phyloP scores from a whole-genome alignment of 106 monocot species.

The Posidonia australis region DNA sequence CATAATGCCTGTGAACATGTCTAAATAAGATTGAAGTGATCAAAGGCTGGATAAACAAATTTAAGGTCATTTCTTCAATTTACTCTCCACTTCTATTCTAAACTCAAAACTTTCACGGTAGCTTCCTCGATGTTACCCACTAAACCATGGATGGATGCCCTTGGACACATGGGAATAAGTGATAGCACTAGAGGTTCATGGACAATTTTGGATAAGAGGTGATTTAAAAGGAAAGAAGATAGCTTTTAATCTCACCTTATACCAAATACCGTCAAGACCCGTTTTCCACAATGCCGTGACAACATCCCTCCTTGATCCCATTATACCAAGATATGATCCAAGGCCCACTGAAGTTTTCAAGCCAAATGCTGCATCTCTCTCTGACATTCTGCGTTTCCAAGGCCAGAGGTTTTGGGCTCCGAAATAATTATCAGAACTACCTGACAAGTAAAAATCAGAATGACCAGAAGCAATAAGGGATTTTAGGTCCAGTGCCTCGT shows the following conservation, averaged over 20 bases:
- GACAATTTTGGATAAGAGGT: not conserved
- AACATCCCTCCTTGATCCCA: slow-evolving; percentile 97
- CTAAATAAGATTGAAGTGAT: too few species aligned
- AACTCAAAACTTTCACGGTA: too few species aligned
- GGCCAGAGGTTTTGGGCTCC: slow-evolving; percentile 69
- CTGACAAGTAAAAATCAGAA: slow-evolving; percentile 13
- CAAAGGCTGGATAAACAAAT: too few species aligned
- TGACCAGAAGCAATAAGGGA: slow-evolving; percentile 16
- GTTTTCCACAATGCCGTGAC: slow-evolving; percentile 88
- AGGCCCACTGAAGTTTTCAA: slow-evolving; percentile 88
- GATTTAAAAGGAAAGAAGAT: not conserved
- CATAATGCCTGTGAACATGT: too few species aligned
- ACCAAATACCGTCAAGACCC: slow-evolving; percentile 88
- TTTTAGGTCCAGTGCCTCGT: slow-evolving; percentile 33
- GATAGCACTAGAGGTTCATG: too few species aligned
- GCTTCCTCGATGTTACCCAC: too few species aligned
- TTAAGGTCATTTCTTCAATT: too few species aligned
- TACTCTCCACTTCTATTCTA: too few species aligned
- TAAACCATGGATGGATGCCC: too few species aligned
- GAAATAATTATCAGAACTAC: slow-evolving; percentile 17
- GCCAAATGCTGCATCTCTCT: slow-evolving; percentile 98
- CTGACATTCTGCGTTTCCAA: slow-evolving; percentile 78
- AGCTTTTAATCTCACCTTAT: slow-evolving; percentile 49
- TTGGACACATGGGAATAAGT: too few species aligned
- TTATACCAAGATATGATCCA: slow-evolving; percentile 90